Percentiles rank a stretch among this genome's conserved stretches.
These are phyloP conservation scores for Phellinidium pouzarii DNA, from an alignment of 1,284 basidiomycete species.

Conservation along the genomic window DNA sequence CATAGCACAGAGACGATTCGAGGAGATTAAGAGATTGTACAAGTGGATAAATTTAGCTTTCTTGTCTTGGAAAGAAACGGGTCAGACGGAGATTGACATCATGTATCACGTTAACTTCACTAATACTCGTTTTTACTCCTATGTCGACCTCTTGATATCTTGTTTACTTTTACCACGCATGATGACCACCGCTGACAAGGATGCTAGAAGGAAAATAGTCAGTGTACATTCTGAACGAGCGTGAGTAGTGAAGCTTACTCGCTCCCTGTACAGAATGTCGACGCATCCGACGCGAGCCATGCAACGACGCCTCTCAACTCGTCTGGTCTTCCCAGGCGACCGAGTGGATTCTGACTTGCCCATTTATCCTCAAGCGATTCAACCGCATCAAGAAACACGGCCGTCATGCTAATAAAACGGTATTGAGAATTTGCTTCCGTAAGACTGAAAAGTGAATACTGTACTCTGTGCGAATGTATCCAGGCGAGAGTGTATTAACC, in stretches of 20 bases:
- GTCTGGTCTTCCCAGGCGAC: slow-evolving; percentile 67
- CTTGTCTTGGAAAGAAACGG: too few species aligned
- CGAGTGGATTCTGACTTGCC: slow-evolving; percentile 68
- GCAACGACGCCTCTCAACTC: slow-evolving; percentile 72
- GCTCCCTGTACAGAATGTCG: slow-evolving; percentile 67
- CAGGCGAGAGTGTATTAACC: slow-evolving; percentile 70
- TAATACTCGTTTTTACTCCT: too few species aligned
- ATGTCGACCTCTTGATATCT: too few species aligned
- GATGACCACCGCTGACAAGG: not conserved
- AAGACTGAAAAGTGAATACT: slow-evolving; percentile 23
- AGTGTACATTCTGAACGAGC: not conserved
- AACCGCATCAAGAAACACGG: slow-evolving; percentile 63
- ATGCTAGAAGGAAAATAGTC: not conserved
- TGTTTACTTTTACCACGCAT: not conserved
- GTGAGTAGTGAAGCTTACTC: slow-evolving; percentile 44
- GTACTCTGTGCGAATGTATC: slow-evolving; percentile 68
- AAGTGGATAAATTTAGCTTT: too few species aligned
- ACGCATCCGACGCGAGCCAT: slow-evolving; percentile 75
- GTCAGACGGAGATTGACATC: too few species aligned
- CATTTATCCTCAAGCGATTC: slow-evolving; percentile 65
- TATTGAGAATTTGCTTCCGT: not conserved
- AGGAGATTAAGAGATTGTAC: too few species aligned
- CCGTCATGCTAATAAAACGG: slow-evolving; percentile 51
- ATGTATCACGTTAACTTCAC: too few species aligned
- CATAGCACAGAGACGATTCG: too few species aligned